Evolutionary conservation across 805 yeast species (phyloP), one percentile per base, ranked within the genome.

Genomic region (Wickerhamiella australiensis): DNA sequence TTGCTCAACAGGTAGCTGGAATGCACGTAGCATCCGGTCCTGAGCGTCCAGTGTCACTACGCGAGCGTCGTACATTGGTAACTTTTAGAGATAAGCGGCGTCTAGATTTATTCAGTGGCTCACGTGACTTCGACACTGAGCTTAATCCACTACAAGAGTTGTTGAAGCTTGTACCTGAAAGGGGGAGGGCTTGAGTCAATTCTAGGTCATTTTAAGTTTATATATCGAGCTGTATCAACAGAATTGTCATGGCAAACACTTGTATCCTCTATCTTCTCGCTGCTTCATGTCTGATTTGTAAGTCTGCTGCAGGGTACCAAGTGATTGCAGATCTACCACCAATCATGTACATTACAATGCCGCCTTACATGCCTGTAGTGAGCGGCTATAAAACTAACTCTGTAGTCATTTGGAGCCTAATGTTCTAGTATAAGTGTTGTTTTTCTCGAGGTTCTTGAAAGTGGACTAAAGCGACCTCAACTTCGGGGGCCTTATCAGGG

Each of bases 61-160:
- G 20, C 17, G 13, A 11, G 20, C 38, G 37, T 18, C 37, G 46
- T 42, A 27, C 37, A 42, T 41, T 22, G 44, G 31, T 41, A 33
- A 33, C 11, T 33, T 15, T 9, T 15, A 15, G 38, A 33, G 38
- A 33, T 33, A 33, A 33, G 38, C 38, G 20, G 38, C 38, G 38
- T 33, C 38, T 33, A 11, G n/a, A 29, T 3, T 11, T 33, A 33
- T n/a, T n/a, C 5, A 7, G 38, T 3, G 6, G 5, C 5, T 33
- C 38, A 33, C 38, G 38, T 33, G 38, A 33, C 21, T 5, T 9
- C 15, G 20, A n/a, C n/a, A n/a, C n/a, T n/a, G n/a, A n/a, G n/a
- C n/a, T n/a, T n/a, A n/a, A n/a, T n/a, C n/a, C n/a, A n/a, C n/a
- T n/a, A n/a, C n/a, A n/a, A n/a, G n/a, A n/a, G n/a, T n/a, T n/a